These are phyloP conservation scores for Seiridium cupressi DNA, from an alignment of 2,329 filamentous ascomycete genomes.

Conservation along the genomic window DNA sequence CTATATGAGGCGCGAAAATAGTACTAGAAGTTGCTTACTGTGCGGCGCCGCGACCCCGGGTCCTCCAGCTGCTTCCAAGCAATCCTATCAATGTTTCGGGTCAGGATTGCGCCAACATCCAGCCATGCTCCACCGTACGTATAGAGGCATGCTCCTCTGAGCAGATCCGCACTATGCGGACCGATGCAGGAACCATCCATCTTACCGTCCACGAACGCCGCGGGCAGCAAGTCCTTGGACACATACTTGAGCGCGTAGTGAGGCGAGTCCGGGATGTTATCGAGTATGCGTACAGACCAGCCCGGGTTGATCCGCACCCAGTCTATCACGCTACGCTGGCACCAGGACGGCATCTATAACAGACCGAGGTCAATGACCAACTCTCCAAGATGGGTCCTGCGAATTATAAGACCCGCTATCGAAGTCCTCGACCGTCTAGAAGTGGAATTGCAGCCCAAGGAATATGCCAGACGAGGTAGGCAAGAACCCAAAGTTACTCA, in stretches of 20 bases:
- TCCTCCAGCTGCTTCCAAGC: slow-evolving; percentile 37
- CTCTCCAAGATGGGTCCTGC: background rate
- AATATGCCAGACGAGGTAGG: too few species aligned
- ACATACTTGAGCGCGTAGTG: slow-evolving; percentile 36
- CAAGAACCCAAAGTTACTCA: too few species aligned
- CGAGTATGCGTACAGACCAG: slow-evolving; percentile 40
- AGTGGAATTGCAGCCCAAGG: too few species aligned
- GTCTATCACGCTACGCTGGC: slow-evolving; percentile 35
- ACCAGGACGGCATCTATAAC: slow-evolving; percentile 33
- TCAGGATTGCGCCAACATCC: slow-evolving; percentile 37
- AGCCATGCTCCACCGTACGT: slow-evolving; percentile 37
- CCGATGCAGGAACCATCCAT: slow-evolving; percentile 39
- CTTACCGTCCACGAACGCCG: slow-evolving; percentile 30
- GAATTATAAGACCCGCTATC: background rate
- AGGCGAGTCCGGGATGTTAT: slow-evolving; percentile 31
- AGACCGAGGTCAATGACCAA: slow-evolving; percentile 17
- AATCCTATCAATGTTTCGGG: slow-evolving; percentile 33
- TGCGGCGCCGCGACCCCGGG: slow-evolving; percentile 24
- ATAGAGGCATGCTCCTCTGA: slow-evolving; percentile 37
- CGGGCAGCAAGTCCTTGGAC: slow-evolving; percentile 25
- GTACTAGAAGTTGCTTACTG: too few species aligned
- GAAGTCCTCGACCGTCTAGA: too few species aligned
- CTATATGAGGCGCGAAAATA: too few species aligned
- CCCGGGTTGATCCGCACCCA: slow-evolving; percentile 34
- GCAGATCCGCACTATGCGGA: slow-evolving; percentile 38